These are phyloP conservation scores for Priceomyces medius DNA, from an alignment of 805 yeast species.

Conservation along the genomic window DNA sequence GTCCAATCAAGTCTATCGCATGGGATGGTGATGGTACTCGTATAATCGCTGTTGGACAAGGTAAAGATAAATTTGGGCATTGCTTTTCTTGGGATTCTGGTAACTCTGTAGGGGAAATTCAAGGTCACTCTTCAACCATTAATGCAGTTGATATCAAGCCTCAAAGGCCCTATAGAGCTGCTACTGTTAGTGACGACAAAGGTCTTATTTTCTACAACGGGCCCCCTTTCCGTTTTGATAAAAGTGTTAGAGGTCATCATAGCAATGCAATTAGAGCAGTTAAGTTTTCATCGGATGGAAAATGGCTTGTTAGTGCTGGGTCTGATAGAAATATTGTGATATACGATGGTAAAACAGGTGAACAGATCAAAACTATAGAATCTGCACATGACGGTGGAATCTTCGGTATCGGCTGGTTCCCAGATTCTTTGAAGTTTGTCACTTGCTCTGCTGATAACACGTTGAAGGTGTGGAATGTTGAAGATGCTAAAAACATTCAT, in stretches of 20 bases:
- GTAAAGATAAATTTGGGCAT: slow-evolving; percentile 87
- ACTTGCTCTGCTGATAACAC: slow-evolving; percentile 84
- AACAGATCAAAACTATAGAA: slow-evolving; percentile 51
- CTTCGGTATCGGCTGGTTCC: slow-evolving; percentile 72
- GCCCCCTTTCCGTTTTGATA: slow-evolving; percentile 87
- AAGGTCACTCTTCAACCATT: slow-evolving; percentile 84
- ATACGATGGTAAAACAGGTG: slow-evolving; percentile 89
- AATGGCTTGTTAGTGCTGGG: slow-evolving; percentile 73
- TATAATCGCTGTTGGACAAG: slow-evolving; percentile 92
- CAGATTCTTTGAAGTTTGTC: slow-evolving; percentile 55
- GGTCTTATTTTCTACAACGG: slow-evolving; percentile 83
- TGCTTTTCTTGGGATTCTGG: slow-evolving; percentile 94
- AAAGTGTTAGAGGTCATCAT: slow-evolving; percentile 72
- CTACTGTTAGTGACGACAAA: slow-evolving; percentile 87
- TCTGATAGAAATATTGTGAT: slow-evolving; percentile 74
- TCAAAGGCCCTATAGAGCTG: slow-evolving; percentile 88
- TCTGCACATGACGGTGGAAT: slow-evolving; percentile 75
- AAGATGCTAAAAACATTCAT: slow-evolving; percentile 32
- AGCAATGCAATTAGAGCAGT: slow-evolving; percentile 79
- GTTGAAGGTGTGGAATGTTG: slow-evolving; percentile 63
- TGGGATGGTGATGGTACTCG: slow-evolving; percentile 92
- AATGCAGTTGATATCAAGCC: slow-evolving; percentile 84
- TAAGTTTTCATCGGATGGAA: slow-evolving; percentile 79
- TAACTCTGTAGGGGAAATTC: slow-evolving; percentile 93
- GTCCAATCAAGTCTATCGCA: slow-evolving; percentile 75